These are phyloP conservation scores for Aegilops longissima DNA, from an alignment of 176 grass and related monocot species.

Conservation along the genomic window DNA sequence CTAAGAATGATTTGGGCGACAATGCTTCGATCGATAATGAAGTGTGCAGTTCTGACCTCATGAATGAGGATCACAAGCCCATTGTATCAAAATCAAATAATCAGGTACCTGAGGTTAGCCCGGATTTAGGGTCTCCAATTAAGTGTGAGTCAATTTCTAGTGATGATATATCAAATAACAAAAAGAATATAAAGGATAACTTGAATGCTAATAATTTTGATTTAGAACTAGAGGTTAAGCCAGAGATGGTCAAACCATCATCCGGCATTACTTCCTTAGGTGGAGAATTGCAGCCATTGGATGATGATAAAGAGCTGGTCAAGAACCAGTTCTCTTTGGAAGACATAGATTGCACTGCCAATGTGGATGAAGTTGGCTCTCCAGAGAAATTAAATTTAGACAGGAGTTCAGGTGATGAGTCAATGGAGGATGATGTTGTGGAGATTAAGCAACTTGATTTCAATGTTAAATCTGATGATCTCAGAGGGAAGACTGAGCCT, in stretches of 20 bases:
- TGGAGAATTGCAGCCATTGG: slow-evolving; percentile 65
- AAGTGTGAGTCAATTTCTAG: slow-evolving; percentile 94
- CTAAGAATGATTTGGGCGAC: slow-evolving; percentile 38
- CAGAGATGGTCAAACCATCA: slow-evolving; percentile 80
- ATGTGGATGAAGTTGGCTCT: slow-evolving; percentile 70
- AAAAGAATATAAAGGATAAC: slow-evolving; percentile 96
- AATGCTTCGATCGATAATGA: slow-evolving; percentile 26
- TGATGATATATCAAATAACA: slow-evolving; percentile 84
- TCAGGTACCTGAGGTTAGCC: slow-evolving; percentile 95
- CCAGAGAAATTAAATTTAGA: slow-evolving; percentile 98
- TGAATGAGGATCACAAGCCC: slow-evolving; percentile 48
- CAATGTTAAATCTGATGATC: slow-evolving; percentile 51
- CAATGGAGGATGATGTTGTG: slow-evolving; percentile 89
- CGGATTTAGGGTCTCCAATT: slow-evolving; percentile 88
- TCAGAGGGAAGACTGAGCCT: slow-evolving; percentile 41
- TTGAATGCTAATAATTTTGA: slow-evolving; percentile 99
- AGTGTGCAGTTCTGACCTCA: slow-evolving; percentile 37
- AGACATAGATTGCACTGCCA: slow-evolving; percentile 62
- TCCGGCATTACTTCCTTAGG: slow-evolving; percentile 72
- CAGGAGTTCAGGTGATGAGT: slow-evolving; percentile 98
- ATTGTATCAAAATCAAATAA: slow-evolving; percentile 50
- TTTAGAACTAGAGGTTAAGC: slow-evolving; percentile 99
- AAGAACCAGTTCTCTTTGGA: slow-evolving; percentile 74
- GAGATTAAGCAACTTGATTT: slow-evolving; percentile 76
- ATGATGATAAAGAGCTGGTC: slow-evolving; percentile 82